A percentile compares a stretch with the other conserved stretches of the same genome.
phyloP scores from a whole-genome alignment of 108 stramenopile species.

The Conticribra guillardii region DNA sequence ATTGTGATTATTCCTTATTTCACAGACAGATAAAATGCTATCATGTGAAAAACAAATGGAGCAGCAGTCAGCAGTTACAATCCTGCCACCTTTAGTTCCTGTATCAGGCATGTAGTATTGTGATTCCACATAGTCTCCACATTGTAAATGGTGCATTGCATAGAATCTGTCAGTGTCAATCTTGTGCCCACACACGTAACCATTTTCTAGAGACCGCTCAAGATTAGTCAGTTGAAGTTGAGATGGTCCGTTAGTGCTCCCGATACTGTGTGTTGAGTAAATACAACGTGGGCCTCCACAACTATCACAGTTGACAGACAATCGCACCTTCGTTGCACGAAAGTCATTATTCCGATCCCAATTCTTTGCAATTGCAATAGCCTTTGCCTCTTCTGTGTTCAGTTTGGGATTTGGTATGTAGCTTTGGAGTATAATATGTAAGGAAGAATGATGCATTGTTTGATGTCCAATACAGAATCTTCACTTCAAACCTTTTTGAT shows the following conservation, averaged over 20 bases:
- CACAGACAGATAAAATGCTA: neutral
- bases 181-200: neutral
- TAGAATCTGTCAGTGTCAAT: neutral
- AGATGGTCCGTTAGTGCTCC: neutral
- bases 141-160: neutral
- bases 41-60: neutral
- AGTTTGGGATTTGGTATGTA: neutral
- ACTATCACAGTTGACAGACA: neutral
- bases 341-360: neutral
- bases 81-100: neutral
- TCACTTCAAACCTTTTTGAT: too few species aligned
- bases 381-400: neutral
- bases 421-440: neutral
- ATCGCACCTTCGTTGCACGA: constrained; percentile 5
- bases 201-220: neutral
- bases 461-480: too few species aligned
- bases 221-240: neutral
- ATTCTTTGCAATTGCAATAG: neutral
- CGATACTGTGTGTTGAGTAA: neutral
- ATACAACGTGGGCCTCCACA: neutral
- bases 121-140: constrained; percentile 1
- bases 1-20: neutral
- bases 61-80: neutral
- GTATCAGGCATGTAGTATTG: constrained; percentile 3
- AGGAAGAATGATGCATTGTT: neutral